Conservation (phyloP, 1,139 yeast species). For the Candida labiduridarum region DNA sequence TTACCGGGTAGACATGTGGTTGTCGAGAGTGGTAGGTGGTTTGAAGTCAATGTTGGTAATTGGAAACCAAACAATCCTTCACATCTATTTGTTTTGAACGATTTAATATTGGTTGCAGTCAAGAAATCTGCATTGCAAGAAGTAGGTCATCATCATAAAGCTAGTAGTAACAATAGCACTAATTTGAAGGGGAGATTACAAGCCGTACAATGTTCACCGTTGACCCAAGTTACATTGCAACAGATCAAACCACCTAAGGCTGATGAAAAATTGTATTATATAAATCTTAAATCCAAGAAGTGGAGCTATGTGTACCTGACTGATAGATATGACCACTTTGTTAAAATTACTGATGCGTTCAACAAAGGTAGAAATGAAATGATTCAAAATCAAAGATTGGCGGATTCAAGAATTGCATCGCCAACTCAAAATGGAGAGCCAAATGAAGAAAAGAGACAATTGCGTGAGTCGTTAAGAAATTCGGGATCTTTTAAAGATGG, state of each 20-base stretch:
- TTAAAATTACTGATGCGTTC: constrained; percentile 59
- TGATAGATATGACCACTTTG: constrained; percentile 60
- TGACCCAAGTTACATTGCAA: constrained; percentile 61
- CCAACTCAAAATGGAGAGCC: constrained; percentile 18
- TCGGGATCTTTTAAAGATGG: constrained; percentile 33
- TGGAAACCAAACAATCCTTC: constrained; percentile 80
- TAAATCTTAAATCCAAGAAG: constrained; percentile 50
- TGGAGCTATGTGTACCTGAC: constrained; percentile 65
- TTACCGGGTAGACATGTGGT: constrained; percentile 82
- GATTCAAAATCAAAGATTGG: constrained; percentile 48
- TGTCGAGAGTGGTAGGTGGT: constrained; percentile 84
- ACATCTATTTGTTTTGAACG: constrained; percentile 78
- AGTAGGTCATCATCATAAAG: constrained; percentile 8
- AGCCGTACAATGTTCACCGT: constrained; percentile 81
- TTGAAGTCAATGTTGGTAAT: constrained; percentile 83
- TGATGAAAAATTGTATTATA: constrained; percentile 37
- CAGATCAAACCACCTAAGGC: constrained; percentile 30
- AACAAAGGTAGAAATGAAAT: constrained; percentile 68
- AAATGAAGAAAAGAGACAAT: constrained; percentile 42
- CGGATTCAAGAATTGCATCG: constrained; percentile 27
- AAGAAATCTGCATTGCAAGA: constrained; percentile 46
- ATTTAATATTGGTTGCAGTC: constrained; percentile 73
- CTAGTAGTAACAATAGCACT: constrained; percentile 10
- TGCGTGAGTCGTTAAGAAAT: constrained; percentile 43
- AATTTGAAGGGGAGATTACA: constrained; percentile 43